Conservation (phyloP, 1,284 basidiomycete species). For the Heterobasidion annosum region DNA sequence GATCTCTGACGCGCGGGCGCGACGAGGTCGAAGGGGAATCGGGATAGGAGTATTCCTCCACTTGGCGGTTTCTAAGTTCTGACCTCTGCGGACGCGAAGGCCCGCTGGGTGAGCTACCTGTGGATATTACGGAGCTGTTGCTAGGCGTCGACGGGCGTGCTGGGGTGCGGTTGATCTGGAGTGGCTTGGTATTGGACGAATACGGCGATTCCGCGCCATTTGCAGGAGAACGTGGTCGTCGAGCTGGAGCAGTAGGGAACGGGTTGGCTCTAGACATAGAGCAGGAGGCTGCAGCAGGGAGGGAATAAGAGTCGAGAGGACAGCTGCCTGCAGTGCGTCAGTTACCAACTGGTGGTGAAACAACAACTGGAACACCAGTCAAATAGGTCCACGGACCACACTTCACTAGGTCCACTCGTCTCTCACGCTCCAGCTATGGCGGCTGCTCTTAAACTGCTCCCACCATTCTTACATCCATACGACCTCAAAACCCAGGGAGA, state of each 20-base stretch:
- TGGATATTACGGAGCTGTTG: slow-evolving; percentile 16
- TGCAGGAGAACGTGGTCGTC: slow-evolving; percentile 13
- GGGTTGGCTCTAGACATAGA: slow-evolving; percentile 7
- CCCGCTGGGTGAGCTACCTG: slow-evolving; percentile 14
- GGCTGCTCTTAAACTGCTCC: neutral
- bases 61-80: slow-evolving; percentile 21
- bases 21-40: slow-evolving; percentile 20
- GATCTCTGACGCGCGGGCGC: slow-evolving; percentile 16
- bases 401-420: too few species aligned
- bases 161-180: slow-evolving; percentile 37
- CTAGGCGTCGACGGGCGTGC: slow-evolving; percentile 24
- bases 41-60: slow-evolving; percentile 21
- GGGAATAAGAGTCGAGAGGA: neutral
- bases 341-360: too few species aligned
- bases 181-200: slow-evolving; percentile 30
- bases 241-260: slow-evolving; percentile 6
- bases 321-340: too few species aligned
- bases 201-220: slow-evolving; percentile 2
- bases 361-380: too few species aligned
- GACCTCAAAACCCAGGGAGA: neutral
- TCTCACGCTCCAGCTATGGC: too few species aligned
- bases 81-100: slow-evolving; percentile 25
- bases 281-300: neutral
- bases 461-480: neutral
- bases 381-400: too few species aligned